Conservation (phyloP, 768 basidiomycete species). For the Plicaturopsis crispa region DNA sequence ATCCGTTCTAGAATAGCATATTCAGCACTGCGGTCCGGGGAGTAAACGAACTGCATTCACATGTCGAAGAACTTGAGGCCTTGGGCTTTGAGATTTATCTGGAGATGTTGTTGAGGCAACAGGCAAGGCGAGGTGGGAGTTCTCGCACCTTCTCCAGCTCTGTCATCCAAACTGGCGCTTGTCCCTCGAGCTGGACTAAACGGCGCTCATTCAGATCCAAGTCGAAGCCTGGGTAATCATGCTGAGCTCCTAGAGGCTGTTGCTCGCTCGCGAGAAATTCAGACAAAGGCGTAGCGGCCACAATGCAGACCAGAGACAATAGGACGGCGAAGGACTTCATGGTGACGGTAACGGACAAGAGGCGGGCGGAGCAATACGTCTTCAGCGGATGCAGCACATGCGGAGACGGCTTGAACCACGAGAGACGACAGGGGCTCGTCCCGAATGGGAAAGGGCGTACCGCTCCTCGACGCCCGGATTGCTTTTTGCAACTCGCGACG, state of each 20-base stretch:
- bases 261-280: conserved; percentile 21
- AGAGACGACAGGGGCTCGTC: too few species aligned
- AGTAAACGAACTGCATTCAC: conserved; percentile 28
- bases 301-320: conserved; percentile 36
- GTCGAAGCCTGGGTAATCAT: conserved; percentile 49
- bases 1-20: conserved; percentile 52
- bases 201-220: conserved; percentile 68
- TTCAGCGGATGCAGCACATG: too few species aligned
- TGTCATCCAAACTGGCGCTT: conserved; percentile 71
- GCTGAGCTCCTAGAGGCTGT: conserved; percentile 24
- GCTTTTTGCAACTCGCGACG: conserved; percentile 6
- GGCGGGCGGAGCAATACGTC: too few species aligned
- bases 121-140: conserved; percentile 2
- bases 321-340: conserved; percentile 45
- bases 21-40: conserved; percentile 7
- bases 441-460: too few species aligned
- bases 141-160: conserved; percentile 77
- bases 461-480: too few species aligned
- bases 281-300: conserved; percentile 30
- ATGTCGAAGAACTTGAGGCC: conserved; percentile 86
- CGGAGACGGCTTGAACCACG: too few species aligned
- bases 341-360: conserved; percentile 12
- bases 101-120: conserved; percentile 2
- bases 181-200: conserved; percentile 68
- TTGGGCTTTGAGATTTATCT: conserved; percentile 74